Evolutionary conservation across 371 early-diverging fungal genomes (phyloP), one percentile per base, ranked within the genome.

Genomic region (Mortierella sp.): DNA sequence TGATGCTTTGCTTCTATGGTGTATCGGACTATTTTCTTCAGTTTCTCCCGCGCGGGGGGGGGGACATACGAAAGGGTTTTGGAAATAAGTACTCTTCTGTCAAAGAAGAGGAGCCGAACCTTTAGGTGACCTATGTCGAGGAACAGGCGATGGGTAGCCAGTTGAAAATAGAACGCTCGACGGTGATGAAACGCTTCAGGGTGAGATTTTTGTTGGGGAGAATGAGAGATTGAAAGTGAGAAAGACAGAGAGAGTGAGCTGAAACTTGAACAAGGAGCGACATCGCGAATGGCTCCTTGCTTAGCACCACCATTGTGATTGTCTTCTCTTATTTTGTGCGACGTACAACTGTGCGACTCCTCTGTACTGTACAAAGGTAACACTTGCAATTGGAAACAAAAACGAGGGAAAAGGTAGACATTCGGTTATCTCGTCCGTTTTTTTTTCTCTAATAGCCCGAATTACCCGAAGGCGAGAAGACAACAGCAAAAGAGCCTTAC

Each of bases 151-250:
- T 37, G 11, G 52, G 4, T 22, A 48, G 47, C 26, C 39, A 14
- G 43, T 66, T 44, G 47, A 74, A 68, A 74, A 74, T 74, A 68
- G 68, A 74, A 44, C 50, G n/a, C 64, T 58, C 58, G 37, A 48
- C 37, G 19, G 31, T 45, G 44, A 68, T 74, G 74, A 74, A 74
- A 74, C 74, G 19, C 43, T 50, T 64, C 43, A 68, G 68, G 74
- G 47, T 50, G 67, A 67, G 61, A 71, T 64, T 43, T 43, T 52
- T 41, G 64, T 68, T 47, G 40, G 67, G 9, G 64, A 3, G 40
- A 47, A 24, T 8, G 2, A 48, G 48, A 4, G 48, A 34, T n/a
- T 22, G 50, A 22, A 31, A 34, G 45, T 16, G 19, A 48, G n/a
- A 66, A 19, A 66, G 41, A 43, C 11, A 44, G 45, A 66, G 26